A percentile compares a stretch with the other conserved stretches of the same genome.
Conservation (phyloP, 768 basidiomycete species). For the Tubosaeta sp. region DNA sequence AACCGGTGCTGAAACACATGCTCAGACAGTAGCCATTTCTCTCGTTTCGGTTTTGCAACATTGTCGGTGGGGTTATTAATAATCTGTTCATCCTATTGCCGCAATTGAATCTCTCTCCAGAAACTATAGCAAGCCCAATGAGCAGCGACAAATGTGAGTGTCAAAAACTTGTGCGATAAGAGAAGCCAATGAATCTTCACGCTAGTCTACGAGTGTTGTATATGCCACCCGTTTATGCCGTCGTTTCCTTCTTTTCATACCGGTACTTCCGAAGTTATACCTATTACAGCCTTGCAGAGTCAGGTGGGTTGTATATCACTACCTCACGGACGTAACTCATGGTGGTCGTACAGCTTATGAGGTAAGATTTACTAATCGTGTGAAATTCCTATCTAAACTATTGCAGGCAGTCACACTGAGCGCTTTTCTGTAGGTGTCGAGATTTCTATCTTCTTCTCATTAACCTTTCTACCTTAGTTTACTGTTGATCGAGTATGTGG, state of each 20-base stretch:
- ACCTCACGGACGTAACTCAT: conserved; percentile 25
- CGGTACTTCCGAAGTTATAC: conserved; percentile 79
- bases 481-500: conserved; percentile 82
- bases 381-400: conserved; percentile 12
- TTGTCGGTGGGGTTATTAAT: conserved; percentile 48
- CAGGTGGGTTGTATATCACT: conserved; percentile 34
- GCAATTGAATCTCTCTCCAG: conserved; percentile 34
- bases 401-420: conserved; percentile 72
- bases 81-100: not conserved
- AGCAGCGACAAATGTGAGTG: conserved; percentile 79
- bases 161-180: not conserved
- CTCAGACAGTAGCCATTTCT: conserved; percentile 60
- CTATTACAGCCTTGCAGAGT: conserved; percentile 51
- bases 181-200: not conserved
- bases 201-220: conserved; percentile 72
- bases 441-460: not conserved
- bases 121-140: conserved; percentile 62
- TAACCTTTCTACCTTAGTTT: conserved; percentile 40
- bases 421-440: conserved; percentile 69
- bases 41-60: conserved; percentile 52
- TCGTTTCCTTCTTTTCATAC: conserved; percentile 84
- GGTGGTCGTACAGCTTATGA: conserved; percentile 52
- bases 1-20: not conserved
- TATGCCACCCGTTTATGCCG: conserved; percentile 78
- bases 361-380: conserved; percentile 35